Evolutionary conservation across 805 yeast species (phyloP).

Genomic region (Metschnikowia hibisci): DNA sequence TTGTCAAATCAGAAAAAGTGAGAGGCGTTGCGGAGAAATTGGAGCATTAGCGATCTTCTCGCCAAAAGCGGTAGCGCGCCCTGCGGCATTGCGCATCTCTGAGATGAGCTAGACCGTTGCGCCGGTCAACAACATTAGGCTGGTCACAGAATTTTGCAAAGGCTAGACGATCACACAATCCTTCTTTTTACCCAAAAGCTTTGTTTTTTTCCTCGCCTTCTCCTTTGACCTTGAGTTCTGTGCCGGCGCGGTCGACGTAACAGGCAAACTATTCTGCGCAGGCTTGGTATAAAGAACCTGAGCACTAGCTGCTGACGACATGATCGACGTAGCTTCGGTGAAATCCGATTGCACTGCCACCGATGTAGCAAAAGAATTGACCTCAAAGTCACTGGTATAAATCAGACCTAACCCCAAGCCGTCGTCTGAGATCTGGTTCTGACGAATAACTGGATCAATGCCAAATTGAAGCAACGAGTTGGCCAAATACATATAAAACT

Average conservation of each 20-base stretch:
- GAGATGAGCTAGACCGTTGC: no score
- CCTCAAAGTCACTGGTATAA: constrained; percentile 11
- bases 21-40: no score
- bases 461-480: constrained; percentile 63
- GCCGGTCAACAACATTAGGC: no score
- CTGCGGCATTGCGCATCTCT: no score
- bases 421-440: constrained; percentile 6
- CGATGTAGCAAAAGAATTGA: constrained; percentile 6
- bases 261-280: background rate
- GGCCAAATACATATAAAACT: constrained; percentile 63
- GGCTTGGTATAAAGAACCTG: background rate
- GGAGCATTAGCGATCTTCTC: no score
- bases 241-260: background rate
- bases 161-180: constrained; percentile 2
- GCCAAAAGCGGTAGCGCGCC: no score
- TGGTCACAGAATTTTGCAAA: no score
- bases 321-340: constrained; percentile 10
- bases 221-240: background rate
- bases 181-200: constrained; percentile 2
- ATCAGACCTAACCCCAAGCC: constrained; percentile 9
- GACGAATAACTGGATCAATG: constrained; percentile 42
- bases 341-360: constrained; percentile 10
- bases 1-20: no score
- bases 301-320: background rate
- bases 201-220: background rate